These are phyloP conservation scores for Earliella scabrosa DNA, from an alignment of 1,284 basidiomycete genomes.

Conservation along the genomic window DNA sequence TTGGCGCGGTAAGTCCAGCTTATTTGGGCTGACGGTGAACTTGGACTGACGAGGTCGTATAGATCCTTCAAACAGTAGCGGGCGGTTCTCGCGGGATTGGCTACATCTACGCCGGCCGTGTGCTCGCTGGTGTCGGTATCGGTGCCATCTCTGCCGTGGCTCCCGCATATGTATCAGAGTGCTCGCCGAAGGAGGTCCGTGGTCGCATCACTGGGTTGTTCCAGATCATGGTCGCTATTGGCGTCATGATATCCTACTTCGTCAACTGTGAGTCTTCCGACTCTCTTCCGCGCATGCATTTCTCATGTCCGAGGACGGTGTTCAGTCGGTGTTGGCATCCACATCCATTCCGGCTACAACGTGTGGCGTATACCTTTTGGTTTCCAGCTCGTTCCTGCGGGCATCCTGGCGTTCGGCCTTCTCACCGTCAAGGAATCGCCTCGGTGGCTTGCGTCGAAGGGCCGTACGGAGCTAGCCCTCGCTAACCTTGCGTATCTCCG, in stretches of 20 bases:
- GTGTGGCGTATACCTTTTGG: conserved; percentile 80
- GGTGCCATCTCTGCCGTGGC: conserved; percentile 70
- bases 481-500: conserved; percentile 59
- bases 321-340: conserved; percentile 63
- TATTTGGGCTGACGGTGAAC: conserved; percentile 18
- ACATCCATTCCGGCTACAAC: conserved; percentile 50
- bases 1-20: conserved; percentile 62
- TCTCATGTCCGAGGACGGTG: neutral
- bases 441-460: conserved; percentile 38
- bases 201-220: conserved; percentile 77
- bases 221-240: conserved; percentile 81
- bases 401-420: conserved; percentile 77
- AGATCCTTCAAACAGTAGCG: conserved; percentile 65
- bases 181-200: conserved; percentile 75
- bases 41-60: neutral
- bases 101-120: conserved; percentile 77
- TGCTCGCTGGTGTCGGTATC: conserved; percentile 71
- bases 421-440: conserved; percentile 64
- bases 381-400: conserved; percentile 77
- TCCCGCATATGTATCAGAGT: conserved; percentile 81
- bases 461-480: conserved; percentile 36
- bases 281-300: neutral
- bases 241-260: conserved; percentile 81
- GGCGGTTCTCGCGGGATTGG: conserved; percentile 55
- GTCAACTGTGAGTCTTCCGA: conserved; percentile 64